Conservation (phyloP, 208 protist species). For the Leishmania mexicana region DNA sequence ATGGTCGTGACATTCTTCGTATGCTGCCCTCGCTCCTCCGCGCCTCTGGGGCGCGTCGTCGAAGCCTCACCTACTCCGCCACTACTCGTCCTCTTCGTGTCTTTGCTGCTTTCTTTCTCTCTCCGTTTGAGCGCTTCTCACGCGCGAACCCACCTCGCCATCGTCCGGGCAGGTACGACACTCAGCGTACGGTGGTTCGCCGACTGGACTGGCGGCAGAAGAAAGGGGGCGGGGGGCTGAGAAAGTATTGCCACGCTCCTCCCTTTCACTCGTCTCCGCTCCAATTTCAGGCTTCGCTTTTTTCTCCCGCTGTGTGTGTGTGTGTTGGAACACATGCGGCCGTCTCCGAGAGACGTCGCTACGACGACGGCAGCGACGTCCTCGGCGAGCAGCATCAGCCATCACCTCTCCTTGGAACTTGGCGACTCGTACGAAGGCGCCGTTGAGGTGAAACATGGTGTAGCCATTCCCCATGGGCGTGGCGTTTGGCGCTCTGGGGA, state of each 20-base stretch:
- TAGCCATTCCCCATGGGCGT: conserved; percentile 61
- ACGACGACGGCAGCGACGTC: neutral
- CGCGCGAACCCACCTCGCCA: neutral
- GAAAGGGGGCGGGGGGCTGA: neutral
- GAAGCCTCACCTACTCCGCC: neutral
- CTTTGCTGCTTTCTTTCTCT: neutral
- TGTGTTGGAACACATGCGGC: neutral
- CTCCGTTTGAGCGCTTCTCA: neutral
- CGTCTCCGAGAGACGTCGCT: neutral
- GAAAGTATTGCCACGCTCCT: neutral
- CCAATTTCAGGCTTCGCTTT: neutral
- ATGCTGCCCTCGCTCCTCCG: neutral
- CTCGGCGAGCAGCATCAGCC: neutral
- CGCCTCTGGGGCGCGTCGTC: neutral
- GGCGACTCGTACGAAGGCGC: conserved; percentile 70
- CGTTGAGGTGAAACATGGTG: conserved; percentile 35
- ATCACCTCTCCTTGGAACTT: conserved; percentile 45
- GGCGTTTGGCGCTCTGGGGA: conserved; percentile 54
- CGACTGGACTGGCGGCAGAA: neutral
- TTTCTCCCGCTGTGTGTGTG: neutral
- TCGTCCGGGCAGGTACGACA: neutral
- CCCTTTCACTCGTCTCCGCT: neutral
- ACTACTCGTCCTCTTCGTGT: neutral
- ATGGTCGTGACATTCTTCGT: neutral
- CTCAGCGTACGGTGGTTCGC: neutral